Percentiles rank a stretch among this genome's conserved stretches.
Evolutionary conservation across 345 rosid species (phyloP).

Genomic region (Eucalyptus coolabah): DNA sequence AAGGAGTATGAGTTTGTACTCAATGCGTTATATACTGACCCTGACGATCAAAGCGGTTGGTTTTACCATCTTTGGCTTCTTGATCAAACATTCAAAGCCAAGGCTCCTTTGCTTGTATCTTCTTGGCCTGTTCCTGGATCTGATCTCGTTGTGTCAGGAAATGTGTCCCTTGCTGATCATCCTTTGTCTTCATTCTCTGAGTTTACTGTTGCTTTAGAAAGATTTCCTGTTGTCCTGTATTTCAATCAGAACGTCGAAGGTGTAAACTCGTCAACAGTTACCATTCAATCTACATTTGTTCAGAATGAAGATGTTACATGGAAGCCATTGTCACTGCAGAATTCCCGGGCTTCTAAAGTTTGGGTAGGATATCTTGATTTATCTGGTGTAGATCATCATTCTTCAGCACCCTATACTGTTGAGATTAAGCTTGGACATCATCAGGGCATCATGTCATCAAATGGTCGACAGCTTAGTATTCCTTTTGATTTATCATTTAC

Average conservation of each 20-base stretch:
- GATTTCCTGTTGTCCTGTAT: constrained; percentile 61
- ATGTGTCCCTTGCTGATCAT: constrained; percentile 8
- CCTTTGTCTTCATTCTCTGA: constrained; percentile 16
- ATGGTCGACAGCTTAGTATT: constrained; percentile 28
- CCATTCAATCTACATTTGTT: constrained; percentile 16
- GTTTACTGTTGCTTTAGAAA: constrained; percentile 17
- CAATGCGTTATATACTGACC: constrained; percentile 74
- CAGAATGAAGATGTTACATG: constrained; percentile 36
- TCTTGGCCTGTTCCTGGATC: constrained; percentile 82
- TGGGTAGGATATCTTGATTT: constrained; percentile 56
- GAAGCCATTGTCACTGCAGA: constrained; percentile 40
- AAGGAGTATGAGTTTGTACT: constrained; percentile 66
- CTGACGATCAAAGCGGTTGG: constrained; percentile 96
- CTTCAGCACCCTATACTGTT: constrained; percentile 17
- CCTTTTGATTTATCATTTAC: constrained; percentile 34
- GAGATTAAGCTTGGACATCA: constrained; percentile 50
- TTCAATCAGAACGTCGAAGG: constrained; percentile 73
- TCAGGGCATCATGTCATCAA: constrained; percentile 58
- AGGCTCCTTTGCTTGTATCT: constrained; percentile 54
- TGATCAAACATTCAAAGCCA: constrained; percentile 59
- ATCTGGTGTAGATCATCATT: constrained; percentile 5
- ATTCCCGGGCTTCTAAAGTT: constrained; percentile 27
- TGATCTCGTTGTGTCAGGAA: constrained; percentile 20
- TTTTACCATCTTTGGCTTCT: constrained; percentile 98
- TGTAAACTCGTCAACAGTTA: constrained; percentile 49